A percentile compares a stretch with the other conserved stretches of the same genome.
phyloP scores from a whole-genome alignment of 1,284 basidiomycete genomes.

The Sanghuangporus baumii region DNA sequence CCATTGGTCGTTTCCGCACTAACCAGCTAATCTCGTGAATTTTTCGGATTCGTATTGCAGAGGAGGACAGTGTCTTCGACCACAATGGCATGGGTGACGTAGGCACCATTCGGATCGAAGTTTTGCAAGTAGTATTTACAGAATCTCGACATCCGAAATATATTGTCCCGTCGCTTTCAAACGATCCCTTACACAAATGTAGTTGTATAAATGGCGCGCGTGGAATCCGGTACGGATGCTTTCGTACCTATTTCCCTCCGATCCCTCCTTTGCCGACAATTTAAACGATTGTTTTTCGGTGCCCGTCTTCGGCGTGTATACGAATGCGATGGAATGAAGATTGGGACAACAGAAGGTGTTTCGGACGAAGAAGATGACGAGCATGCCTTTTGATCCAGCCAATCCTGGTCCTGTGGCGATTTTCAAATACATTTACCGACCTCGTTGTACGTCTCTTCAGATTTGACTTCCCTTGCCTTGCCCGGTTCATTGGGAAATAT shows the following conservation, averaged over 20 bases:
- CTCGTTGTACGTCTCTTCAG: conserved; percentile 1
- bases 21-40: background rate
- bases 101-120: conserved; percentile 9
- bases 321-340: background rate
- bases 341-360: conserved; percentile 7
- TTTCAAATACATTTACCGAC: conserved; percentile 15
- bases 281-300: background rate
- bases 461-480: background rate
- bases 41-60: background rate
- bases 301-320: background rate
- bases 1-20: background rate
- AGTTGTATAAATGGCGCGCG: conserved; percentile 9
- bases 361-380: conserved; percentile 12
- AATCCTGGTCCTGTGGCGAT: conserved; percentile 11
- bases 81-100: background rate
- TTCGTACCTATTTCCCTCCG: background rate
- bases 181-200: conserved; percentile 7
- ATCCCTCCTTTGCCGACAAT: background rate
- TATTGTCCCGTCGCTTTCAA: conserved; percentile 7
- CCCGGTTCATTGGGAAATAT: background rate
- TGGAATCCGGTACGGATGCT: conserved; percentile 7
- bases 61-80: conserved; percentile 3
- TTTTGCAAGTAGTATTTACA: conserved; percentile 12
- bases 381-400: conserved; percentile 6
- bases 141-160: conserved; percentile 14